Evolutionary conservation across 805 yeast species (phyloP).

Genomic region (Jamesozyma gamospora): DNA sequence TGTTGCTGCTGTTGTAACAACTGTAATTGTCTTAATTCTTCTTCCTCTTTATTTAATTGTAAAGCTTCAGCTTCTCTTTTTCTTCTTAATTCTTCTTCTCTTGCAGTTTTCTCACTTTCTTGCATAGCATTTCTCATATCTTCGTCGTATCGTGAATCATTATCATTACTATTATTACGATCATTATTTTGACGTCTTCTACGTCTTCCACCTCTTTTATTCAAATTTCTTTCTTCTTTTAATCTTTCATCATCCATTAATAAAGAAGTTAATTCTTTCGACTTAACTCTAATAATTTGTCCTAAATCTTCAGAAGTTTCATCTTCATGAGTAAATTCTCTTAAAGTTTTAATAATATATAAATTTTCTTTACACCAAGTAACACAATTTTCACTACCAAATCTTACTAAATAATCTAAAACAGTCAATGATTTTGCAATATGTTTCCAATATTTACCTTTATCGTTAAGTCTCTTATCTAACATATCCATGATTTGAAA

Average conservation of each 20-base stretch:
- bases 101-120: constrained; percentile 66
- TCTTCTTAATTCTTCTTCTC: constrained; percentile 54
- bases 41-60: constrained; percentile 24
- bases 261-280: constrained; percentile 73
- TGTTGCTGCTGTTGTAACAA: constrained; percentile 18
- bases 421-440: constrained; percentile 84
- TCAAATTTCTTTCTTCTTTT: constrained; percentile 49
- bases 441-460: constrained; percentile 96
- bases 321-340: constrained; percentile 80
- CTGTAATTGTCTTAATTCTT: constrained; percentile 23
- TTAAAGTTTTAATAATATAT: constrained; percentile 77
- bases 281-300: constrained; percentile 76
- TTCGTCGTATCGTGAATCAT: constrained; percentile 30
- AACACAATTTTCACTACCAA: constrained; percentile 83
- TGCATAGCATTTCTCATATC: constrained; percentile 76
- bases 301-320: constrained; percentile 80
- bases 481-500: constrained; percentile 90
- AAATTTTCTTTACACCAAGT: constrained; percentile 86
- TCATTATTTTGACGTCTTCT: constrained; percentile 11
- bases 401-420: constrained; percentile 74
- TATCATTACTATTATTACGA: constrained; percentile 31
- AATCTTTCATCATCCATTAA: constrained; percentile 77
- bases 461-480: constrained; percentile 84
- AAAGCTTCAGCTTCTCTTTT: constrained; percentile 22
- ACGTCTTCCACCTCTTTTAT: constrained; percentile 29